These are phyloP conservation scores for Crithidia acanthocephali DNA, from an alignment of 208 protist genomes.

Conservation along the genomic window DNA sequence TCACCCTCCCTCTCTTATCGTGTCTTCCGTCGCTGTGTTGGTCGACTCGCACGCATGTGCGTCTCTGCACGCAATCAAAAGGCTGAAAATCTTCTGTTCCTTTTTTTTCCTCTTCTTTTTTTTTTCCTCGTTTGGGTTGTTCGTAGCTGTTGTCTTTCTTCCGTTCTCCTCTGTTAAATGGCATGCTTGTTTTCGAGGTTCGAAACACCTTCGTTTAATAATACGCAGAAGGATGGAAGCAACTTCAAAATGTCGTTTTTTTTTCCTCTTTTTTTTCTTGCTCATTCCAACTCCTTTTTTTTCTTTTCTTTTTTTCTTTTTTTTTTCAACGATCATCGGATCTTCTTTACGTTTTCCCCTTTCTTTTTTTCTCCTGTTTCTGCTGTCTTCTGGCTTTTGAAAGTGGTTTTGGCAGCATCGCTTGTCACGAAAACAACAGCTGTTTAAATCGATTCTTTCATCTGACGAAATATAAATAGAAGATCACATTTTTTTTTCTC, in stretches of 20 bases:
- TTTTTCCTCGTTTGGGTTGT: slow-evolving; percentile 1
- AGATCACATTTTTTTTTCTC: no score
- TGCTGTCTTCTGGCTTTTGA: no score
- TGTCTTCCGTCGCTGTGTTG: background rate
- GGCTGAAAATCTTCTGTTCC: slow-evolving; percentile 5
- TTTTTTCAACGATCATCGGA: background rate
- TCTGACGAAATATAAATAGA: no score
- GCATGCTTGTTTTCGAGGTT: slow-evolving; percentile 13
- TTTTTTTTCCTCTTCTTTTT: slow-evolving; percentile 8
- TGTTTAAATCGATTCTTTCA: no score
- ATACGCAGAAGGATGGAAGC: background rate
- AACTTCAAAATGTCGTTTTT: slow-evolving; percentile 3
- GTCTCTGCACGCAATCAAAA: slow-evolving; percentile 6
- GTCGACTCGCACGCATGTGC: background rate
- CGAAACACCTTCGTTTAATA: background rate
- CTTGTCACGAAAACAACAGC: no score
- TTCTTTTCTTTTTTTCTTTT: background rate
- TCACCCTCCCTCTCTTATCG: background rate
- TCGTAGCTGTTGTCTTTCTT: background rate
- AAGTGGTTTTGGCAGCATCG: no score
- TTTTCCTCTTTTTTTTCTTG: background rate
- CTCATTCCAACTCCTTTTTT: background rate
- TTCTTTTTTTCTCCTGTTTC: background rate
- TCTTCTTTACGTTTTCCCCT: background rate
- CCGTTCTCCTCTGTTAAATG: slow-evolving; percentile 24